Evolutionary conservation across 169 alveolate genomes (phyloP).

Genomic region (Cryptosporidium sp.): DNA sequence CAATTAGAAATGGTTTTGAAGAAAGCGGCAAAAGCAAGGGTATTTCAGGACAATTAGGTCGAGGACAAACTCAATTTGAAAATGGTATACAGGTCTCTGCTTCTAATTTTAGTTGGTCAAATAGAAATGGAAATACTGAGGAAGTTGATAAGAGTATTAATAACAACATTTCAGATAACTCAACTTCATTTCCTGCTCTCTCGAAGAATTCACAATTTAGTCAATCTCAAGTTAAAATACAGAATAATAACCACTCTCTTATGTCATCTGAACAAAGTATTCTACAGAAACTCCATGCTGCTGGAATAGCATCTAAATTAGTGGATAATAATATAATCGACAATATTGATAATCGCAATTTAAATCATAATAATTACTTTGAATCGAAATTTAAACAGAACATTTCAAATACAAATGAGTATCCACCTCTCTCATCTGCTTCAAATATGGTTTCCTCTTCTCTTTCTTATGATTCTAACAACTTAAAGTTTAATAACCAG

Average conservation of each 20-base stretch:
- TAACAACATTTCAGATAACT: conserved; percentile 11
- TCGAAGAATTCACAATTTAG: conserved; percentile 42
- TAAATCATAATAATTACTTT: neutral
- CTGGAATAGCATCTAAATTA: conserved; percentile 19
- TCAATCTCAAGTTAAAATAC: neutral
- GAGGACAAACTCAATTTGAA: neutral
- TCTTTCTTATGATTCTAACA: neutral
- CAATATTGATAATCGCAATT: neutral
- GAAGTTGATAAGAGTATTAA: neutral
- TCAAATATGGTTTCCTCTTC: conserved; percentile 3
- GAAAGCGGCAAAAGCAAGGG: neutral
- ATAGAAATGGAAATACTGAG: conserved; percentile 7
- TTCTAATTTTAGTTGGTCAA: conserved; percentile 71
- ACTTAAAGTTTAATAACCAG: conserved; percentile 9
- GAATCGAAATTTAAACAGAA: conserved; percentile 3
- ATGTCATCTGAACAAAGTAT: conserved; percentile 18
- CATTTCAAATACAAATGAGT: conserved; percentile 14
- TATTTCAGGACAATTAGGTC: neutral
- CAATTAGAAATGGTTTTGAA: neutral
- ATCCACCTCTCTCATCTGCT: conserved; percentile 74
- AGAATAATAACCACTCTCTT: neutral
- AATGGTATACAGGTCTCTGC: neutral
- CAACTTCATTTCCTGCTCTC: conserved; percentile 57
- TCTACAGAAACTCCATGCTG: conserved; percentile 39
- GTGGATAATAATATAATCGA: neutral